Conservation (phyloP, 108 stramenopile genomes). For the Seminavis robusta region DNA sequence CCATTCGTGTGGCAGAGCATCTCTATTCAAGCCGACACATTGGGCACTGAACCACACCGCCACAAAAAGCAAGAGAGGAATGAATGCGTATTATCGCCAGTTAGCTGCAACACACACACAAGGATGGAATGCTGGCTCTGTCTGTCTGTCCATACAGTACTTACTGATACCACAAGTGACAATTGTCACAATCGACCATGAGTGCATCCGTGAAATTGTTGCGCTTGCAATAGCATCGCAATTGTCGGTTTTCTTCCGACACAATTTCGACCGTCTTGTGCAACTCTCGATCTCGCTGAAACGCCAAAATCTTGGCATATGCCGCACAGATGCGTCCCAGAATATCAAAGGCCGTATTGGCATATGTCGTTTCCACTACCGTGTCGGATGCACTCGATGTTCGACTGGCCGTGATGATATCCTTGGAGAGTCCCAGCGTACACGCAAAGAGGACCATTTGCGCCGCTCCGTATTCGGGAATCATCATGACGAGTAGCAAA, state of each 20-base stretch:
- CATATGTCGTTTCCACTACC: conserved; percentile 61
- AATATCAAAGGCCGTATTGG: conserved; percentile 81
- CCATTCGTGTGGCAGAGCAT: conserved; percentile 67
- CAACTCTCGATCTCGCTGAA: conserved; percentile 52
- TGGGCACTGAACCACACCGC: conserved; percentile 55
- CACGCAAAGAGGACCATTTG: conserved; percentile 80
- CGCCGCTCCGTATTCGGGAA: conserved; percentile 90
- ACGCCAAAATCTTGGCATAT: conserved; percentile 49
- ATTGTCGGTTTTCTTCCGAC: conserved; percentile 2
- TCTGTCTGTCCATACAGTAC: too few species aligned
- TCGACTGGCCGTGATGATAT: conserved; percentile 51
- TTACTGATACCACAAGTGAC: conserved; percentile 78
- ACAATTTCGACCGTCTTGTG: neutral
- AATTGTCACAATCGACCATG: conserved; percentile 86
- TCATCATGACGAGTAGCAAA: conserved; percentile 62
- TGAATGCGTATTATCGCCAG: too few species aligned
- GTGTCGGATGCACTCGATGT: neutral
- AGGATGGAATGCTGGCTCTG: too few species aligned
- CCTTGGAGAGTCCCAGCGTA: conserved; percentile 42
- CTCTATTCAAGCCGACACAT: conserved; percentile 71
- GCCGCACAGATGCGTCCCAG: conserved; percentile 81
- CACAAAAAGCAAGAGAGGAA: too few species aligned
- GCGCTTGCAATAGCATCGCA: conserved; percentile 64
- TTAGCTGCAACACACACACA: too few species aligned
- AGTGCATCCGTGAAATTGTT: conserved; percentile 45